These are phyloP conservation scores for Chlorella sp. DNA, from an alignment of 139 green algal species.

Conservation along the genomic window DNA sequence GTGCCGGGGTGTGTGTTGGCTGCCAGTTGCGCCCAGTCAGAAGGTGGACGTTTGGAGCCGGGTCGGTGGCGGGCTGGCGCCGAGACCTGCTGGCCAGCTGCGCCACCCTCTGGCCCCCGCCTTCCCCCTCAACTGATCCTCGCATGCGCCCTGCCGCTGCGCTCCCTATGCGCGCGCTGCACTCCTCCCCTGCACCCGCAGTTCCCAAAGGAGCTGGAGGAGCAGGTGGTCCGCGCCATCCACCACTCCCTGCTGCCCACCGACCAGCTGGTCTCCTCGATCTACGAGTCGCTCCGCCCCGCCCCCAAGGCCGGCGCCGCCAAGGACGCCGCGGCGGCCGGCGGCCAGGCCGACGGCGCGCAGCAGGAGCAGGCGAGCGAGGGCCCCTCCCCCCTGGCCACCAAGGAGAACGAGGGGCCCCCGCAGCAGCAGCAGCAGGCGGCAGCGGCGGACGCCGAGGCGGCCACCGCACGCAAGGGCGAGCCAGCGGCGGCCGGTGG, in stretches of 20 bases:
- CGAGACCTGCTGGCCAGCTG: no score
- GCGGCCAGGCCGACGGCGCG: background rate
- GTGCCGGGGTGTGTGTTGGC: background rate
- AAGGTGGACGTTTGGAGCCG: no score
- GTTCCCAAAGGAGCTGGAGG: slow-evolving; percentile 30
- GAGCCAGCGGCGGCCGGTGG: background rate
- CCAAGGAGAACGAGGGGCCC: slow-evolving; percentile 31
- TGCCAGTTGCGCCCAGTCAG: no score
- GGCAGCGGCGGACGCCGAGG: background rate
- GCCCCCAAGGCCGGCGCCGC: background rate
- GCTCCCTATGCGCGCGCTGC: background rate
- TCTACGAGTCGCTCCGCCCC: slow-evolving; percentile 5
- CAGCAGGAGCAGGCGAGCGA: background rate
- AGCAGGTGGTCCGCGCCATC: slow-evolving; percentile 10
- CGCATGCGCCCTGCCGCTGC: no score
- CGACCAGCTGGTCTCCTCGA: slow-evolving; percentile 7
- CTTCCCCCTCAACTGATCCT: no score
- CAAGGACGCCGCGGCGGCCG: background rate
- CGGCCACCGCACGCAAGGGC: background rate
- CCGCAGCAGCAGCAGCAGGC: background rate
- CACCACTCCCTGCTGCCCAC: slow-evolving; percentile 17
- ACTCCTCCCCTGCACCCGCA: background rate
- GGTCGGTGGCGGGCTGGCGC: no score
- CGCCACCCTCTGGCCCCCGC: background rate
- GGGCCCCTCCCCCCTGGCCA: slow-evolving; percentile 5